Evolutionary conservation across 352 stramenopile species (phyloP).

Genomic region (Globisporangium paddicum): DNA sequence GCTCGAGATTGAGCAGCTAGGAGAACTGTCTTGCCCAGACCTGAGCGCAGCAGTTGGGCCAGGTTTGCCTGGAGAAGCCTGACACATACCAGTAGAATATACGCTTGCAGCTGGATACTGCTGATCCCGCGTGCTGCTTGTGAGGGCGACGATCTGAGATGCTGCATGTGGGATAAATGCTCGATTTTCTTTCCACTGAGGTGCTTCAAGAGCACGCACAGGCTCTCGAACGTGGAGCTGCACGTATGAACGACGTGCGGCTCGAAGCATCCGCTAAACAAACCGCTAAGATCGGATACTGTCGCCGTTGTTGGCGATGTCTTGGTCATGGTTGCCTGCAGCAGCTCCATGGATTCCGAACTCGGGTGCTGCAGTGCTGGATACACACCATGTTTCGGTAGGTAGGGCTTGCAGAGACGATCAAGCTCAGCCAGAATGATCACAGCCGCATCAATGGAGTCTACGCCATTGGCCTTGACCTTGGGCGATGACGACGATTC

Average conservation of each 20-base stretch:
- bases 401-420: constrained; percentile 44
- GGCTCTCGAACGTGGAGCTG: constrained; percentile 41
- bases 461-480: neutral
- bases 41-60: constrained; percentile 54
- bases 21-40: constrained; percentile 36
- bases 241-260: constrained; percentile 31
- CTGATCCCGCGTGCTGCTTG: constrained; percentile 1
- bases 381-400: constrained; percentile 31
- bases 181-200: constrained; percentile 37
- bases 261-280: constrained; percentile 43
- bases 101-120: constrained; percentile 34
- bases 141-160: neutral
- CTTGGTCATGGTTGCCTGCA: constrained; percentile 5
- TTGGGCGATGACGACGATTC: neutral
- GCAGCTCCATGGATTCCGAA: constrained; percentile 15
- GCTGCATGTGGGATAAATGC: constrained; percentile 9
- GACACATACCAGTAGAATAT: constrained; percentile 62
- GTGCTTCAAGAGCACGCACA: constrained; percentile 33
- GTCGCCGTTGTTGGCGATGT: neutral
- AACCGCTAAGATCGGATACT: neutral
- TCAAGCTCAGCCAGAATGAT: constrained; percentile 81
- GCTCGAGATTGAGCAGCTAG: constrained; percentile 4
- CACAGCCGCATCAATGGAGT: constrained; percentile 38
- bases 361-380: constrained; percentile 25
- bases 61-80: constrained; percentile 79